A percentile compares a stretch with the other conserved stretches of the same genome.
Evolutionary conservation across 148 eudicot genomes (phyloP).

Genomic region (Limonium bicolor): DNA sequence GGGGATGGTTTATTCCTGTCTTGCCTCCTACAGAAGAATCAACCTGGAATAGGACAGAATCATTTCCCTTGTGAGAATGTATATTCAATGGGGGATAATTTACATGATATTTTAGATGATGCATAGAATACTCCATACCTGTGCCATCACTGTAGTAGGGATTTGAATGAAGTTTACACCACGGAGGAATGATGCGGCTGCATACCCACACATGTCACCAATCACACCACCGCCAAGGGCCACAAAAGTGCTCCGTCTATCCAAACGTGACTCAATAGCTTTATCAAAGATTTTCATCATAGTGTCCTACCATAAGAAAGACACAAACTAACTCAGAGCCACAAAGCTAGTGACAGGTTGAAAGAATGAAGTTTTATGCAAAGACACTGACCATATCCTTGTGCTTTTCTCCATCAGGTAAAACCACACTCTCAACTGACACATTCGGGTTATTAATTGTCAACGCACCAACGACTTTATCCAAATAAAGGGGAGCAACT

Average conservation of each 20-base stretch:
- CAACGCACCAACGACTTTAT: conserved; percentile 72
- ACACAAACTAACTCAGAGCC: conserved; percentile 2
- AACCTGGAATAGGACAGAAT: conserved; percentile 29
- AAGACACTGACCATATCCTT: conserved; percentile 72
- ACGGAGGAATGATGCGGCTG: conserved; percentile 89
- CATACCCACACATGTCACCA: conserved; percentile 99
- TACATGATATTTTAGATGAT: background rate
- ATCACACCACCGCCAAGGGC: conserved; percentile 99
- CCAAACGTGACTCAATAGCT: conserved; percentile 89
- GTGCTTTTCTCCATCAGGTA: conserved; percentile 87
- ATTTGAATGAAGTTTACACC: conserved; percentile 98
- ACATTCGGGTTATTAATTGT: conserved; percentile 73
- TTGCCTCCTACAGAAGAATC: conserved; percentile 98
- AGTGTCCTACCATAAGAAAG: conserved; percentile 37
- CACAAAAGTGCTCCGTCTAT: conserved; percentile 79
- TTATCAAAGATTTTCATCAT: conserved; percentile 92
- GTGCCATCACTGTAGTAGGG: conserved; percentile 98
- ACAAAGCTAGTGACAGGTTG: background rate
- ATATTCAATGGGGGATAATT: background rate
- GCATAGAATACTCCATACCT: too few species aligned
- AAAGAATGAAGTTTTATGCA: background rate
- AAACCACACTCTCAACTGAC: conserved; percentile 68
- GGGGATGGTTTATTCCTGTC: conserved; percentile 87
- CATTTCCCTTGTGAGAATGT: background rate
- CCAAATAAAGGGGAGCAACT: conserved; percentile 78